Evolutionary conservation across 495 filamentous ascomycete species (phyloP), one percentile per base, ranked within the genome.

Genomic region (Cladorrhinum samala): DNA sequence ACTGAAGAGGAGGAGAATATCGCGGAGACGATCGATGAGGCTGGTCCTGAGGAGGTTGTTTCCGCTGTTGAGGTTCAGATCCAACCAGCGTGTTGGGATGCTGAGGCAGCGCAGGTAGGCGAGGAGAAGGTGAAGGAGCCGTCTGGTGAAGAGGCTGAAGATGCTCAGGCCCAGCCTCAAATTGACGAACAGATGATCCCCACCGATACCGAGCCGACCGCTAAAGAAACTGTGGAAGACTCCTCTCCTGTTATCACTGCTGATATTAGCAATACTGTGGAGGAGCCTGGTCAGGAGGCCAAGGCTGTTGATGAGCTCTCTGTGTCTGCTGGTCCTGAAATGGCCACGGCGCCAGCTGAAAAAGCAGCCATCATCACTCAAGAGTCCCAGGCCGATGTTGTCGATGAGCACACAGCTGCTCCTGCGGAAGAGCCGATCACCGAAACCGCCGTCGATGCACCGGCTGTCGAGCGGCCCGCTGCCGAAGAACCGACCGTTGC

Each of bases 1-100:
- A 25, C 48, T 52, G 49, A 25, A 52, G 52, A 53, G 39, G 14
- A 55, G 18, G 48, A 55, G 38, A 16, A 43, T 11, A 46, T 27
- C 23, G 14, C 23, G 17, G 37, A 48, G 40, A 54, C 30, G 55
- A 46, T 41, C 27, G 41, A 42, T 38, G 44, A 46, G 25, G 36
- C 36, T 18, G n/a, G 18, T 14, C 20, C 21, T 25, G 24, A 30
- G 45, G 45, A 47, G 24, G 24, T 17, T 47, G 45, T 33, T 16
- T 13, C 21, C 13, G 16, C 24, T 13, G 24, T 47, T 20, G 21
- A 30, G 24, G 17, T 23, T 33, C 21, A 47, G 14, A n/a, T 33
- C 17, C 21, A 24, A 0, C 42, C 42, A 45, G 19, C 20, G 42
- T 13, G 23, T 19, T n/a, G 21, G 42, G 20, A 20, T 3, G 18